Evolutionary conservation across 208 protist genomes (phyloP), one percentile per base, ranked within the genome.

Genomic region (Acanthamoeba healyi): DNA sequence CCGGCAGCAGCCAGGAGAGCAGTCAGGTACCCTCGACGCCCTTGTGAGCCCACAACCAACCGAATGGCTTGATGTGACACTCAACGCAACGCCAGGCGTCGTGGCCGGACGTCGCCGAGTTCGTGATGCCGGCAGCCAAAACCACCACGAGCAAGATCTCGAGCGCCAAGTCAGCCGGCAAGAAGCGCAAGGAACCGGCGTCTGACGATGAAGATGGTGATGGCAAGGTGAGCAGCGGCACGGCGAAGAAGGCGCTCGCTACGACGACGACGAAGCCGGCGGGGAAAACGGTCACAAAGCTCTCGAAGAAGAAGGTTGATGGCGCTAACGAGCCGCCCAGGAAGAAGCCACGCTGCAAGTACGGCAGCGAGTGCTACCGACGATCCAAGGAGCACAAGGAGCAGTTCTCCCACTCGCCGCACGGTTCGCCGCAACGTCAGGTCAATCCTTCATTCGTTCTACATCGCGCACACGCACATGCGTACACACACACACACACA

Each of bases 271-370:
- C 56, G 56, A 63, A 15, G 54, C 3, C 54, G 2, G 24, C 56
- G 0, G 10, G 6, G 22, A 2, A 12, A 22, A 29, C 56, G 15
- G 12, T 29, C 15, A 63, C 3, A 7, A 67, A 67, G 58, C n/a
- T n/a, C 0, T 15, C 5, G 58, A 79, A 79, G 70, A 19, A 9
- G 14, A 44, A 79, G 9, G 38, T 17, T 36, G 38, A 34, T 79
- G 70, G 12, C 0, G 58, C 22, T 29, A 15, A 54, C 10, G 58
- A 67, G 58, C 58, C n/a, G 1, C 58, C 58, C n/a, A 38, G 29
- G 19, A 79, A 79, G 36, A 38, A 34, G 70, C 70, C 70, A 24
- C 70, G 70, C n/a, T 79, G 70, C 70, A 79, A 79, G 70, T 79
- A 79, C 36, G 70, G 70, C 34, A 49, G 36, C 70, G n/a, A 38